Evolutionary conservation across 2,329 filamentous ascomycete species (phyloP).

Genomic region (Lachnellula arida): DNA sequence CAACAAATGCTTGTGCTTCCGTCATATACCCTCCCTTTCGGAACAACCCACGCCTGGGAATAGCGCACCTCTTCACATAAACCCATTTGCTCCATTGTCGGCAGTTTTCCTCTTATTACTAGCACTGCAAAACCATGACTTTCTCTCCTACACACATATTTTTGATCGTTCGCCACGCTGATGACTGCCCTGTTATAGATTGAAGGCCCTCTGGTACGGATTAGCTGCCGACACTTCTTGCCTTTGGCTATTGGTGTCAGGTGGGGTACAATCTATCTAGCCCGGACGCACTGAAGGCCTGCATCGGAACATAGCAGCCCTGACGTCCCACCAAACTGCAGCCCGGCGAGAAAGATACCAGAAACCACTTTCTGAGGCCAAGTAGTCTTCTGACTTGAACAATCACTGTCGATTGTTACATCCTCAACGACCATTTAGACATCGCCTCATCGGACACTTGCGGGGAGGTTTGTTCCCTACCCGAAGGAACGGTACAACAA

Average conservation of each 20-base stretch:
- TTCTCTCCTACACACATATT: slow-evolving; percentile 12
- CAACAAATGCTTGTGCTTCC: slow-evolving; percentile 27
- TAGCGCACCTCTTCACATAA: slow-evolving; percentile 15
- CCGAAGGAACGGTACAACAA: slow-evolving; percentile 6
- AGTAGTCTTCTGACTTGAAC: slow-evolving; percentile 18
- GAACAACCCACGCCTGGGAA: slow-evolving; percentile 21
- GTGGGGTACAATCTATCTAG: slow-evolving; percentile 24
- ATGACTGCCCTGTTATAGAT: slow-evolving; percentile 28
- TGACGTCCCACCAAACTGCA: slow-evolving; percentile 25
- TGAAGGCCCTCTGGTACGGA: slow-evolving; percentile 24
- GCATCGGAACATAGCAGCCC: slow-evolving; percentile 29
- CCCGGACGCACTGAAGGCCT: slow-evolving; percentile 20
- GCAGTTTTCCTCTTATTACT: slow-evolving; percentile 21
- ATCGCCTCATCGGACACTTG: background rate
- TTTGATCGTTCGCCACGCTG: slow-evolving; percentile 20
- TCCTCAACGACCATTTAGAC: slow-evolving; percentile 1
- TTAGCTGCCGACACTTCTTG: slow-evolving; percentile 29
- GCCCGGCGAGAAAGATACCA: slow-evolving; percentile 17
- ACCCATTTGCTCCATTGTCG: slow-evolving; percentile 16
- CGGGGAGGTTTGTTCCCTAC: slow-evolving; percentile 4
- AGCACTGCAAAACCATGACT: slow-evolving; percentile 25
- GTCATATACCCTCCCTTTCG: slow-evolving; percentile 27
- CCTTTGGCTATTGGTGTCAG: slow-evolving; percentile 16
- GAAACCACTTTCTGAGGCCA: slow-evolving; percentile 2
- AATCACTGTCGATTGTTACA: slow-evolving; percentile 7